A percentile compares a stretch with the other conserved stretches of the same genome.
Evolutionary conservation across 768 basidiomycete species (phyloP).

Genomic region (Gymnopilus dilepis): DNA sequence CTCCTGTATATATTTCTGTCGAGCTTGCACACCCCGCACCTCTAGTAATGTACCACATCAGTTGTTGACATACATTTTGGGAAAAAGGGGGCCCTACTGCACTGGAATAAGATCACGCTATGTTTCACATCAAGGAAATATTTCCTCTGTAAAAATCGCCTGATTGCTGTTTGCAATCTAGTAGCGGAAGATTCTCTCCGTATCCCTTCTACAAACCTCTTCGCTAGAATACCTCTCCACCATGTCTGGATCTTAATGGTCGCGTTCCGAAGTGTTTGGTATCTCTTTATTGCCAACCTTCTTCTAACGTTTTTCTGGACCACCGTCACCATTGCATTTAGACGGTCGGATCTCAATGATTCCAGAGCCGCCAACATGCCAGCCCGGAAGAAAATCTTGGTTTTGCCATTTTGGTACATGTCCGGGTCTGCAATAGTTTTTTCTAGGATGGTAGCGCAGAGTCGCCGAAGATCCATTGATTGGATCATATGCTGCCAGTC

Average conservation of each 20-base stretch:
- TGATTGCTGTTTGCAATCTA: conserved; percentile 72
- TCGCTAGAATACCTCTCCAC: conserved; percentile 91
- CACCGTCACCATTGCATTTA: conserved; percentile 91
- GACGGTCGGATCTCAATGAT: conserved; percentile 82
- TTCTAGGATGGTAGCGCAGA: conserved; percentile 86
- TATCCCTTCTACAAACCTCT: conserved; percentile 69
- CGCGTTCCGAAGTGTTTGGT: conserved; percentile 68
- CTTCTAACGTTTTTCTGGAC: conserved; percentile 98
- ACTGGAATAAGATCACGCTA: conserved; percentile 77
- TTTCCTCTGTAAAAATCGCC: conserved; percentile 77
- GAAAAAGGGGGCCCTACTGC: conserved; percentile 58
- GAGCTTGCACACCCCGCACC: conserved; percentile 75
- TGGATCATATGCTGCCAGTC: conserved; percentile 90
- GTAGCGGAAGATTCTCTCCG: conserved; percentile 77
- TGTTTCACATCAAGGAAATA: conserved; percentile 66
- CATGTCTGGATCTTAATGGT: conserved; percentile 91
- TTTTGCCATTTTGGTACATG: conserved; percentile 96
- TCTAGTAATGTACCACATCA: conserved; percentile 43
- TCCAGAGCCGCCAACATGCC: conserved; percentile 98
- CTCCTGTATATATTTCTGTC: conserved; percentile 60
- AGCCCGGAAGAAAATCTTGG: conserved; percentile 99
- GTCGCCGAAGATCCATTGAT: conserved; percentile 73
- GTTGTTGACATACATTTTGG: neutral
- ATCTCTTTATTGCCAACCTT: conserved; percentile 82
- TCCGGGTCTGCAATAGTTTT: conserved; percentile 91